A percentile compares a stretch with the other conserved stretches of the same genome.
These are phyloP conservation scores for Xylaria palmicola DNA, from an alignment of 495 filamentous ascomycete genomes.

Conservation along the genomic window DNA sequence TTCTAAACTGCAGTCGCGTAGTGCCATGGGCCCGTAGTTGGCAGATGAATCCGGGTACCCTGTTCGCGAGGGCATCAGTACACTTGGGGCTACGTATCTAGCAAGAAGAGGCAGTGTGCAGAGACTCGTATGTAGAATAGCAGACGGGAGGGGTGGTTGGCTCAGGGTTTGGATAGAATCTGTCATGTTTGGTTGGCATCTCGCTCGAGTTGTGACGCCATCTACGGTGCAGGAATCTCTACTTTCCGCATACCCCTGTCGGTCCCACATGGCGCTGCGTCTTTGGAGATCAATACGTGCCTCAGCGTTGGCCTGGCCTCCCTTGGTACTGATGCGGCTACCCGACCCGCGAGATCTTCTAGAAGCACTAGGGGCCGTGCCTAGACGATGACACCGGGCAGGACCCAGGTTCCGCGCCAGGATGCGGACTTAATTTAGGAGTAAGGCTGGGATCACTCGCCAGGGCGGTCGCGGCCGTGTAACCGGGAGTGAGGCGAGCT, in stretches of 20 bases:
- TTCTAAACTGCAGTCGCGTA: neutral
- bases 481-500: slow-evolving; percentile 18
- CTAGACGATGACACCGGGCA: slow-evolving; percentile 23
- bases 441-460: slow-evolving; percentile 12
- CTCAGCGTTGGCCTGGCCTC: slow-evolving; percentile 2
- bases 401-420: slow-evolving; percentile 4
- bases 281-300: slow-evolving; percentile 3
- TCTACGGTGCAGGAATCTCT: neutral
- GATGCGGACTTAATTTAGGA: slow-evolving; percentile 15
- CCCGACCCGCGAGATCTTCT: slow-evolving; percentile 28
- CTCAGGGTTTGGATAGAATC: neutral
- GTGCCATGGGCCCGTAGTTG: neutral
- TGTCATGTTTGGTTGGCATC: neutral
- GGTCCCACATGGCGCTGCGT: neutral
- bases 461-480: slow-evolving; percentile 14
- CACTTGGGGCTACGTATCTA: neutral
- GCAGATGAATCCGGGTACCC: neutral
- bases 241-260: neutral
- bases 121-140: neutral
- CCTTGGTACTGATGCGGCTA: slow-evolving; percentile 11
- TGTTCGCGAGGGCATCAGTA: neutral
- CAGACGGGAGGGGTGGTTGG: neutral
- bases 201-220: slow-evolving; percentile 10
- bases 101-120: neutral
- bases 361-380: slow-evolving; percentile 23